Conservation (phyloP, 2,329 filamentous ascomycete species). For the Pestalotiopsis sp. region DNA sequence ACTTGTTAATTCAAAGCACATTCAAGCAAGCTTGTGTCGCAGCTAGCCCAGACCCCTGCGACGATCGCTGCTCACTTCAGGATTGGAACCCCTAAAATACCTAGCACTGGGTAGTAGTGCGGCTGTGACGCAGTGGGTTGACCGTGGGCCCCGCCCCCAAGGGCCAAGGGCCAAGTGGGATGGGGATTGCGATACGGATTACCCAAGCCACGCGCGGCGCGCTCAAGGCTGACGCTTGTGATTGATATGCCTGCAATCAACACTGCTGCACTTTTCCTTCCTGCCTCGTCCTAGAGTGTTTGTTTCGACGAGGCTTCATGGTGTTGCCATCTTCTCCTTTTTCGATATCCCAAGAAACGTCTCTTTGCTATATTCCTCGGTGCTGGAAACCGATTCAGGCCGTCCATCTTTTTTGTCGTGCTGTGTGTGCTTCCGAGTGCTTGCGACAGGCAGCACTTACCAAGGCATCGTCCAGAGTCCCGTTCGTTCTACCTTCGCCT, state of each 20-base stretch:
- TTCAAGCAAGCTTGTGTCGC: background rate
- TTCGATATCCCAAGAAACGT: background rate
- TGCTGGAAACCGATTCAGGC: slow-evolving; percentile 3
- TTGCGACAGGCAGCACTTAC: background rate
- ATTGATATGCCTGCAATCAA: background rate
- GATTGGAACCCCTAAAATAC: background rate
- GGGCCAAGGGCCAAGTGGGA: slow-evolving; percentile 4
- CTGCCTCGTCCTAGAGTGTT: background rate
- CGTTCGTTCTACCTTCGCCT: background rate
- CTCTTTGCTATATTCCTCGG: background rate
- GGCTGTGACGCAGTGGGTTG: slow-evolving; percentile 7
- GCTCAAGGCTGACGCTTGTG: slow-evolving; percentile 10
- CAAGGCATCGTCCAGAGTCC: background rate
- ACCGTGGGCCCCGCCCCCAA: background rate
- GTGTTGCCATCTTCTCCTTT: background rate
- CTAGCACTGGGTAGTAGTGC: background rate
- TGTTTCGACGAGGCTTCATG: background rate
- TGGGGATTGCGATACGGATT: background rate
- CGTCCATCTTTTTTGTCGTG: background rate
- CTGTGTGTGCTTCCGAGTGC: background rate
- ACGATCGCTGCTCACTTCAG: slow-evolving; percentile 5
- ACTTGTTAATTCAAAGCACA: background rate
- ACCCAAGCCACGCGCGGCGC: slow-evolving; percentile 9
- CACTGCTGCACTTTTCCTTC: background rate
- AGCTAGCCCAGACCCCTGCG: slow-evolving; percentile 2